Base-by-base conservation (phyloP, 2,329 filamentous ascomycete genomes). In the Scytalidium lignicola region DNA sequence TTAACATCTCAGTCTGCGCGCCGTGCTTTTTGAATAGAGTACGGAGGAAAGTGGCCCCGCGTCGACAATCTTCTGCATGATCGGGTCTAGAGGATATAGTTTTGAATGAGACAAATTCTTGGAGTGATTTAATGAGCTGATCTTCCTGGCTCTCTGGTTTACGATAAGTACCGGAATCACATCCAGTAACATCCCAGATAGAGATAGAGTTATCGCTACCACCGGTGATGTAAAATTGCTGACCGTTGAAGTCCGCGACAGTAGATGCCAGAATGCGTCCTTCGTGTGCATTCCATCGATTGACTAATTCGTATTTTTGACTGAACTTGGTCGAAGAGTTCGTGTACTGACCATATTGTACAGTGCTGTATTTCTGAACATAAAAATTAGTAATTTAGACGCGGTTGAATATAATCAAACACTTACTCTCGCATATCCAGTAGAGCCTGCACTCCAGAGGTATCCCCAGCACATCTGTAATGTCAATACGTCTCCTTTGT, bases 1-100 rank as follows among this genome's bases (percentile, higher is more conserved):
- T 88, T n/a, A 99, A 76, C 76, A 97, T 87, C 61, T 95, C 88
- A 0, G 93, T 91, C 50, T 88, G 80, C 0, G 90, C 93, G 12
- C 93, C 93, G 50, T 97, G 83, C 47, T 90, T 87, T 70, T 92
- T 95, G 73, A 96, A 96, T 17, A 97, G 78, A 1, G 87, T 85
- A 46, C 90, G 89, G 1, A 99, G 76, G 60, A 91, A 97, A 0
- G 90, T 93, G 12, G 93, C 93, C 9, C 92, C 92, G 63, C 91
- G 83, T 51, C 92, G 86, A 65, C 95, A 99, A 66, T 97, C 93
- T 55, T 91, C 90, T 10, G 89, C 84, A 62, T 90, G 95, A 58
- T 90, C 88, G 1, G 87, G 82, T 32, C 90, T 81, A 0, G 90
- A 91, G 0, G 93, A 96, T 20, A 99, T 83, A 0, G 92, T 96